A percentile compares a stretch with the other conserved stretches of the same genome.
These are phyloP conservation scores for Picea glauca DNA, from an alignment of 75 land plant species.

Conservation along the genomic window DNA sequence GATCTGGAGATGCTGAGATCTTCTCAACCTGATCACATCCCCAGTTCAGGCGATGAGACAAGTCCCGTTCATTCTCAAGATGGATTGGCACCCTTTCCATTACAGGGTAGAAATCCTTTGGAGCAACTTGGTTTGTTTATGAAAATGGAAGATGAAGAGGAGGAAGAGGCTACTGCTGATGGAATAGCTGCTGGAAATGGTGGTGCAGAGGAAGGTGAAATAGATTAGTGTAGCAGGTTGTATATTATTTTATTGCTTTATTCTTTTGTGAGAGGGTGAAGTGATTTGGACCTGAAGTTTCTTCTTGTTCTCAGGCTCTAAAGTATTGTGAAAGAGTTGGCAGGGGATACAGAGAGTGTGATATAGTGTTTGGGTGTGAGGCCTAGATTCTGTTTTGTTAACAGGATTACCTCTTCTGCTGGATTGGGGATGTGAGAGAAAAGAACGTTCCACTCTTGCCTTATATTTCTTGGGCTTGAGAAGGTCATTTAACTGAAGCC, in stretches of 20 bases:
- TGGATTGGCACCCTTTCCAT: conserved; percentile 48
- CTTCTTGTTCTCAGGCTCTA: background rate
- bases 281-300: background rate
- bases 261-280: conserved; percentile 6
- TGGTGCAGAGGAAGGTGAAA: conserved; percentile 53
- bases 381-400: background rate
- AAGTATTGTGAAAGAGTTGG: background rate
- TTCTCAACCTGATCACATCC: conserved; percentile 49
- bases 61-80: conserved; percentile 59
- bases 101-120: conserved; percentile 70
- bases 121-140: conserved; percentile 91
- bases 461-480: background rate
- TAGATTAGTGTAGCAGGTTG: conserved; percentile 23
- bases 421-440: background rate
- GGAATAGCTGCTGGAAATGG: conserved; percentile 21
- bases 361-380: background rate
- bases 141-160: conserved; percentile 89
- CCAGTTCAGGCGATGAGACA: conserved; percentile 51
- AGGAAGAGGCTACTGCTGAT: conserved; percentile 36
- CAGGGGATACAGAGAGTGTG: background rate
- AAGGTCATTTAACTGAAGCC: background rate
- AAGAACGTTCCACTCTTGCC: background rate
- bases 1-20: conserved; percentile 85
- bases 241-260: conserved; percentile 11
- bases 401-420: background rate